Evolutionary conservation across 1,284 basidiomycete genomes (phyloP).

Genomic region (Phylloporus sp.): DNA sequence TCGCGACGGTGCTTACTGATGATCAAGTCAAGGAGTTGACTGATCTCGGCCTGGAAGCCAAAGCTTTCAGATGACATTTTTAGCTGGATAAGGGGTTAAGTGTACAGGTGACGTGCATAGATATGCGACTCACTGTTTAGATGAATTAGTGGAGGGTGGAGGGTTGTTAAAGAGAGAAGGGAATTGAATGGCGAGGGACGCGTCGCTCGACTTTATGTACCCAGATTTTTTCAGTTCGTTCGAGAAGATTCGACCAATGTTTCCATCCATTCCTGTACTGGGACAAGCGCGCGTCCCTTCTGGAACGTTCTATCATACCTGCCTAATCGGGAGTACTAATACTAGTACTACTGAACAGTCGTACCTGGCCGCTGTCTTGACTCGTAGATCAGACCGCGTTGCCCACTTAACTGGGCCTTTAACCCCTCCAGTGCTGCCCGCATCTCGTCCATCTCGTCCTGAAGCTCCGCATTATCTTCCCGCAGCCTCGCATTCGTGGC

Average conservation of each 20-base stretch:
- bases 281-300: slow-evolving; percentile 25
- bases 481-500: slow-evolving; percentile 53
- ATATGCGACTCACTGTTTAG: slow-evolving; percentile 22
- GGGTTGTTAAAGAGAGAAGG: slow-evolving; percentile 19
- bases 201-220: slow-evolving; percentile 45
- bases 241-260: slow-evolving; percentile 60
- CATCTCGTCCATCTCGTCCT: slow-evolving; percentile 72
- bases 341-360: slow-evolving; percentile 4
- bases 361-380: slow-evolving; percentile 30
- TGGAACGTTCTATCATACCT: slow-evolving; percentile 36
- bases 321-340: slow-evolving; percentile 33
- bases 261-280: not conserved
- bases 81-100: slow-evolving; percentile 23
- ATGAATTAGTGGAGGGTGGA: slow-evolving; percentile 6
- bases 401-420: slow-evolving; percentile 55
- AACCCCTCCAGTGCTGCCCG: slow-evolving; percentile 70
- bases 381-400: slow-evolving; percentile 45
- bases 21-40: slow-evolving; percentile 89
- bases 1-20: slow-evolving; percentile 64
- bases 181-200: slow-evolving; percentile 17
- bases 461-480: slow-evolving; percentile 60
- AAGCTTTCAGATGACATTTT: slow-evolving; percentile 82
- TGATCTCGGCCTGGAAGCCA: slow-evolving; percentile 97
- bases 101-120: not conserved
- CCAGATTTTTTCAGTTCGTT: slow-evolving; percentile 44